A percentile compares a stretch with the other conserved stretches of the same genome.
Conservation (phyloP, 345 rosid species). For the Aquilaria sinensis region DNA sequence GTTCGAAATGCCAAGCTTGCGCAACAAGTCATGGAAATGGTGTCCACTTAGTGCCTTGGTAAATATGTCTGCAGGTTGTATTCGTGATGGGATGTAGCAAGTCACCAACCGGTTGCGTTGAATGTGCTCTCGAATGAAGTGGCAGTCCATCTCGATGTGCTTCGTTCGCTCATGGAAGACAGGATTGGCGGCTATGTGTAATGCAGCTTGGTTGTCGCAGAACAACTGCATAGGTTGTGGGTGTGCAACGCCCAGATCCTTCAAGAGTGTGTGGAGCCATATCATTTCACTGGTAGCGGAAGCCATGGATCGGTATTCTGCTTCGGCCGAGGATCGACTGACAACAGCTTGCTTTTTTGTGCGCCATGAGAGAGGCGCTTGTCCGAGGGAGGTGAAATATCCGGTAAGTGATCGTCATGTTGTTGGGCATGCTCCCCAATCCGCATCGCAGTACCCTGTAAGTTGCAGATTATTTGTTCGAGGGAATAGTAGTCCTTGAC, state of each 20-base stretch:
- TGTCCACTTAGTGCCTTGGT: no score
- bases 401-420: not conserved
- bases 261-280: not conserved
- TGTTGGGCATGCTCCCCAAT: not conserved
- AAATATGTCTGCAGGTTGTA: no score
- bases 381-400: not conserved
- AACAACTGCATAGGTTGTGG: not conserved
- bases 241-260: not conserved
- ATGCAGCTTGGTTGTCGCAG: not conserved
- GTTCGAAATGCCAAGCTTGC: no score
- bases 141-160: not conserved
- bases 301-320: not conserved
- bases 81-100: no score
- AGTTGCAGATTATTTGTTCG: not conserved
- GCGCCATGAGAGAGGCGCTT: not conserved
- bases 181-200: not conserved
- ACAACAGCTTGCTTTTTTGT: not conserved
- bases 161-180: not conserved
- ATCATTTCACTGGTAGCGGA: not conserved
- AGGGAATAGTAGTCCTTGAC: not conserved
- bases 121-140: no score
- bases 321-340: not conserved
- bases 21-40: no score
- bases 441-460: not conserved
- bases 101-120: no score